Evolutionary conservation across 345 rosid genomes (phyloP).

Genomic region (Gossypium rotundifolium): DNA sequence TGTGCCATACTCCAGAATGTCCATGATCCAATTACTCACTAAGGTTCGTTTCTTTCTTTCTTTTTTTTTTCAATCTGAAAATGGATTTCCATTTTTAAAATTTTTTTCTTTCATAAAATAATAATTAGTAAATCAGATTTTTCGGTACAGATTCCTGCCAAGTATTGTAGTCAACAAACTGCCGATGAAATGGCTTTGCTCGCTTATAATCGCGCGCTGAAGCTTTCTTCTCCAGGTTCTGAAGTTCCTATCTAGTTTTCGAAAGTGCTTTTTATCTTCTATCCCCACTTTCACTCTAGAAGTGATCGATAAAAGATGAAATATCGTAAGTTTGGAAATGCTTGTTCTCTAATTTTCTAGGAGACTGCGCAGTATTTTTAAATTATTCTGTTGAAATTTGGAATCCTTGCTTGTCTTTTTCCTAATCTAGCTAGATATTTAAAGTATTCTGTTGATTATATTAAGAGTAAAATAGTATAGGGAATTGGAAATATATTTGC

Average conservation of each 20-base stretch:
- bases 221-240: slow-evolving; percentile 73
- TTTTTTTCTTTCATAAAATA: neutral
- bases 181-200: slow-evolving; percentile 69
- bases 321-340: neutral
- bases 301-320: neutral
- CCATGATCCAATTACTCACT: slow-evolving; percentile 62
- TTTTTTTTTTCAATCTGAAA: neutral
- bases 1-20: slow-evolving; percentile 67
- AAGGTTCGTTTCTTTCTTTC: slow-evolving; percentile 34
- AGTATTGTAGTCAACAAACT: slow-evolving; percentile 48
- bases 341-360: neutral
- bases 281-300: neutral
- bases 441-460: neutral
- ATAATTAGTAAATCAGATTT: neutral
- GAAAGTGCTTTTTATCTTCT: neutral
- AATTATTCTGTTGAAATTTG: neutral
- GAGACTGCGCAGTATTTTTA: neutral
- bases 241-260: neutral
- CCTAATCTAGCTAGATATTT: neutral
- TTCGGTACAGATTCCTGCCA: slow-evolving; percentile 53
- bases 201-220: slow-evolving; percentile 87
- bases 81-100: neutral
- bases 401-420: neutral
- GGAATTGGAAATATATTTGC: neutral
- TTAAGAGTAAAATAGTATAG: neutral